A percentile compares a stretch with the other conserved stretches of the same genome.
phyloP scores from a whole-genome alignment of 1,284 basidiomycete species.

The Omphalotus olearius region DNA sequence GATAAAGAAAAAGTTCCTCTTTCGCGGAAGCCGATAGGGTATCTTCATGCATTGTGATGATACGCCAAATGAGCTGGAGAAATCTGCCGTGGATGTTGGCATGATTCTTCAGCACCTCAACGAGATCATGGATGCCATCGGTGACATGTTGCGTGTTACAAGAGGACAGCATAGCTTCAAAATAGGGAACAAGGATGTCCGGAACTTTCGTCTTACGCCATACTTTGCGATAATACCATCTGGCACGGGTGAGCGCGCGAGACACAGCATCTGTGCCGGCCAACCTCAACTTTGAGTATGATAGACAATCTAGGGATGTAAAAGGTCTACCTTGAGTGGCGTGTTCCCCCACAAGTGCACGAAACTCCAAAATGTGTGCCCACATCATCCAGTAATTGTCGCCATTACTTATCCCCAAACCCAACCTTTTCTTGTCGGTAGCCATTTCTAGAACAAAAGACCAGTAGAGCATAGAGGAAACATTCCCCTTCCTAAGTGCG shows the following conservation, averaged over 20 bases:
- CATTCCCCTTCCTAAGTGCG: background rate
- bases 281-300: background rate
- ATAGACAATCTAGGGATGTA: no score
- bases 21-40: conserved; percentile 20
- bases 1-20: conserved; percentile 21
- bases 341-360: conserved; percentile 8
- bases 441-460: conserved; percentile 26
- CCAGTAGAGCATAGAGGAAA: conserved; percentile 23
- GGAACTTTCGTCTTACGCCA: conserved; percentile 24
- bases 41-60: conserved; percentile 21
- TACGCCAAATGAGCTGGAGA: conserved; percentile 28
- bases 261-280: background rate
- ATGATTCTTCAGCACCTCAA: conserved; percentile 21
- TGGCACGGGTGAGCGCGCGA: conserved; percentile 22
- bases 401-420: conserved; percentile 21
- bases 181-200: conserved; percentile 32
- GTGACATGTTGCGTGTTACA: conserved; percentile 17
- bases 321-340: conserved; percentile 7
- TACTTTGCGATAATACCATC: conserved; percentile 25
- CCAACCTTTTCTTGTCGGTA: conserved; percentile 24
- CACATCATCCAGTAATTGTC: conserved; percentile 39
- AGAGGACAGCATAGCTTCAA: conserved; percentile 26
- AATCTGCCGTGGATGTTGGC: conserved; percentile 23
- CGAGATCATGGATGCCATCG: conserved; percentile 23
- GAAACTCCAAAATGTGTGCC: conserved; percentile 24